These are phyloP conservation scores for Alternaria alternata DNA, from an alignment of 2,329 filamentous ascomycete species.

Conservation along the genomic window DNA sequence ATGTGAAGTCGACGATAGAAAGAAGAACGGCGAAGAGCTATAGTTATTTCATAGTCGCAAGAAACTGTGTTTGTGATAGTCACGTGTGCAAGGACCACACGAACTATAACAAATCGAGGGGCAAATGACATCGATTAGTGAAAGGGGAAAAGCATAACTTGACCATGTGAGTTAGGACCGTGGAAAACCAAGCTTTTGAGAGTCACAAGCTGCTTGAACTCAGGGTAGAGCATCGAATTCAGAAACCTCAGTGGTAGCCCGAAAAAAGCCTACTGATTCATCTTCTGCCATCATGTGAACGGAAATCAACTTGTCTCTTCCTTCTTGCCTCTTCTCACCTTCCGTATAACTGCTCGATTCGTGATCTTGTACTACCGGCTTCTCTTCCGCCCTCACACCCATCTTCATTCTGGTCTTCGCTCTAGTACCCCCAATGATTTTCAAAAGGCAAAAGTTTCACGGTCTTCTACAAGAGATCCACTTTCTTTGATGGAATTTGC, in stretches of 20 bases:
- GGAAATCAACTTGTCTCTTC: too few relatives aligned
- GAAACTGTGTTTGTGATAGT: neutral
- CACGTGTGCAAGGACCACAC: neutral
- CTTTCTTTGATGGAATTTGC: too few relatives aligned
- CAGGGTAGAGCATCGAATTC: neutral
- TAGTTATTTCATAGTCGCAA: neutral
- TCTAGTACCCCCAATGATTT: too few relatives aligned
- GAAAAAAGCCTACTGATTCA: neutral
- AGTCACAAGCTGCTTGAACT: neutral
- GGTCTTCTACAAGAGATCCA: too few relatives aligned
- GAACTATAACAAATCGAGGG: neutral
- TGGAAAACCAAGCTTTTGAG: neutral
- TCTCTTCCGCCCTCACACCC: neutral
- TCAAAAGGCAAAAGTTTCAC: too few relatives aligned
- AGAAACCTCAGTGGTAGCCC: neutral
- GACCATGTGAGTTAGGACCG: neutral
- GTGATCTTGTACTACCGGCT: too few relatives aligned
- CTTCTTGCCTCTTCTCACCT: neutral
- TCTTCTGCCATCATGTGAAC: too few relatives aligned
- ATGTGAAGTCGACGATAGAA: neutral
- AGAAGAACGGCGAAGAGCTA: neutral
- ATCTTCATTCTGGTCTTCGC: neutral
- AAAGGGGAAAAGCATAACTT: neutral
- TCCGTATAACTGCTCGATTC: neutral
- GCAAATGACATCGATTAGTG: neutral